Base-by-base conservation (phyloP, 1,284 basidiomycete genomes). In the Ganoderma multipileum region DNA sequence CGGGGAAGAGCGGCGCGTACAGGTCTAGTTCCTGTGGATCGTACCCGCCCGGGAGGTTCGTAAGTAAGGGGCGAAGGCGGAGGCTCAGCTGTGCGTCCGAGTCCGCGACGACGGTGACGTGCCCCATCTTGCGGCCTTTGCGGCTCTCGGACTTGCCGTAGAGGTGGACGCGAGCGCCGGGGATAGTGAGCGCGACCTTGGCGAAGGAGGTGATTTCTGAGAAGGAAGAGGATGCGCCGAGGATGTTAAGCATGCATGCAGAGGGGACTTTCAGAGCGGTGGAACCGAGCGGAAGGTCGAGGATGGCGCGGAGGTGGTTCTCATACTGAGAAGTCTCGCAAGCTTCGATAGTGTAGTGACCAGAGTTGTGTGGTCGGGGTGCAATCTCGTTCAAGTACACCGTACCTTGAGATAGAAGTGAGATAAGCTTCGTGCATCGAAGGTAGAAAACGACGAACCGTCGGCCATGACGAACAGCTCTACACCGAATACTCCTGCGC, bases 261-360 rank as follows among this genome's bases (percentile, higher is more conserved):
- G 94, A 91, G 1, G 94, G 91, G 5, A 98, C 96, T 76, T 95
- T 95, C 71, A 99, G 89, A 0, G 88, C 84, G 1, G 97, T 97
- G 18, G 93, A 94, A 28, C 97, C 97, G 20, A 99, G 87, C 2
- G 97, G 96, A 12, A 98, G 86, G 50, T 87, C 89, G 26, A 99
- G 90, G 79, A 99, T 97, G n/a, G 97, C 95, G 41, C 97, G 95
- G 50, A 99, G 90, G 80, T 99, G 98, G 77, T 99, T 98, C 80
- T 97, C 96, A 83, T 96, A 99, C 82, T 99, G 98, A 16, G 96
- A 98, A 2, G 96, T 95, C 74, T 95, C 87, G 80, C 95, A 98
- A 0, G 97, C 97, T 82, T 99, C 97, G 78, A 99, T 99, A n/a
- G 97, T 99, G 82, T 99, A 98, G 80, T 99, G 98, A 0, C 97